phyloP scores from a whole-genome alignment of 768 basidiomycete species.

The Pisolithus tinctorius region DNA sequence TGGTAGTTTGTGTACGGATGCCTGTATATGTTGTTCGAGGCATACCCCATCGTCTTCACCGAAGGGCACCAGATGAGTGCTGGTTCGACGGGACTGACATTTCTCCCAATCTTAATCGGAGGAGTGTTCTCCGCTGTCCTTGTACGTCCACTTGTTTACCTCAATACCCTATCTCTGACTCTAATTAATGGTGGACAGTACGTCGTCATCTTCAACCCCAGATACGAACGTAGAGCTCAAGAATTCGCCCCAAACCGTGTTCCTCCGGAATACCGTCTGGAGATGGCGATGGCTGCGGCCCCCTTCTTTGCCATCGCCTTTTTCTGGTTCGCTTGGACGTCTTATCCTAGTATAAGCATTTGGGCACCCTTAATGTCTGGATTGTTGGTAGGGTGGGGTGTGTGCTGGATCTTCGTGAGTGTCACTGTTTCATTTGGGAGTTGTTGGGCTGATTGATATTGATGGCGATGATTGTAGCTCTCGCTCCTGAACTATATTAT shows the following conservation, averaged over 20 bases:
- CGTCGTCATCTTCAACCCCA: conserved; percentile 40
- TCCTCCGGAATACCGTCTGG: conserved; percentile 54
- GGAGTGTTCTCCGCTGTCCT: conserved; percentile 36
- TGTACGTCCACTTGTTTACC: conserved; percentile 27
- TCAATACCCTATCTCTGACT: background rate
- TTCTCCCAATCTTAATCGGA: conserved; percentile 55
- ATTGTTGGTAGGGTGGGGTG: conserved; percentile 43
- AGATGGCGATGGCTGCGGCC: conserved; percentile 41
- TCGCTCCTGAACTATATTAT: conserved; percentile 55
- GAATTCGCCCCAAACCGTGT: conserved; percentile 44
- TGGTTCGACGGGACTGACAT: conserved; percentile 53
- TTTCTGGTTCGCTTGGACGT: conserved; percentile 70
- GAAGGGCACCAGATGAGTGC: conserved; percentile 45
- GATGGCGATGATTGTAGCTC: conserved; percentile 28
- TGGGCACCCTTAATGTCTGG: conserved; percentile 52
- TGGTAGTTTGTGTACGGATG: conserved; percentile 56
- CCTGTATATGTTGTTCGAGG: conserved; percentile 55
- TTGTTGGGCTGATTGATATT: background rate
- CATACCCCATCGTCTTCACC: conserved; percentile 54
- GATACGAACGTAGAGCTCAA: conserved; percentile 37
- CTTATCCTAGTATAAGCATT: conserved; percentile 42
- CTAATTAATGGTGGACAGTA: conserved; percentile 29
- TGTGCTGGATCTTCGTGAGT: conserved; percentile 50
- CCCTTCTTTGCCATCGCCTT: conserved; percentile 48
- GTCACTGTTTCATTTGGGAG: background rate